Conservation (phyloP, 2,329 filamentous ascomycete species). For the Metarhizium rileyi region DNA sequence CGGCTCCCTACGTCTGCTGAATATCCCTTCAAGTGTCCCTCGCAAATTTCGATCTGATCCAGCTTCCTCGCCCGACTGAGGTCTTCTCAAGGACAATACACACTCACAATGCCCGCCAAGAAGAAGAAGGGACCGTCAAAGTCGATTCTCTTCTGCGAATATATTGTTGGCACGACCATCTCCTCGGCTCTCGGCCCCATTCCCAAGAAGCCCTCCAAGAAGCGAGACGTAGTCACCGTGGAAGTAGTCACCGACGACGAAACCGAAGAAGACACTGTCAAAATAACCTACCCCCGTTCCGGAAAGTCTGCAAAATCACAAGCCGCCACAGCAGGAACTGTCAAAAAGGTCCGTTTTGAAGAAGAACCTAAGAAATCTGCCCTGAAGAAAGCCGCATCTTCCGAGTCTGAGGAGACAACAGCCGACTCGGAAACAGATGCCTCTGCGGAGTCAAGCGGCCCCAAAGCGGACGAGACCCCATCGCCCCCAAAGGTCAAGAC, state of each 20-base stretch:
- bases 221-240: constrained; percentile 26
- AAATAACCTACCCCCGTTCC: constrained; percentile 37
- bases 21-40: too few species aligned
- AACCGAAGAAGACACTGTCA: constrained; percentile 37
- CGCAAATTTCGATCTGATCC: not conserved
- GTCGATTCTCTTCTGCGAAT: constrained; percentile 25
- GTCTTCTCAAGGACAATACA: not conserved
- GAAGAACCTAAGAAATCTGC: constrained; percentile 25
- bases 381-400: constrained; percentile 21
- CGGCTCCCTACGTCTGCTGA: too few species aligned
- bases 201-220: constrained; percentile 15
- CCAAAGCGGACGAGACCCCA: constrained; percentile 8
- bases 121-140: not conserved
- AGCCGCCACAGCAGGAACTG: constrained; percentile 6
- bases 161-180: constrained; percentile 29
- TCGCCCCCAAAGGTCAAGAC: constrained; percentile 11
- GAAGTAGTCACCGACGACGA: constrained; percentile 42
- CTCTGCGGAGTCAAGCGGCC: constrained; percentile 12
- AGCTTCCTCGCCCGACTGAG: not conserved
- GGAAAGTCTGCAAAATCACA: constrained; percentile 8
- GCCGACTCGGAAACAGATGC: constrained; percentile 13
- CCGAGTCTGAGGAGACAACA: constrained; percentile 13
- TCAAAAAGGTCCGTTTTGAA: constrained; percentile 37
- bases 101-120: not conserved
- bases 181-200: constrained; percentile 18